These are phyloP conservation scores for Sphagnum fallax DNA, from an alignment of 228 moss, liverwort and hornwort genomes.

Conservation along the genomic window DNA sequence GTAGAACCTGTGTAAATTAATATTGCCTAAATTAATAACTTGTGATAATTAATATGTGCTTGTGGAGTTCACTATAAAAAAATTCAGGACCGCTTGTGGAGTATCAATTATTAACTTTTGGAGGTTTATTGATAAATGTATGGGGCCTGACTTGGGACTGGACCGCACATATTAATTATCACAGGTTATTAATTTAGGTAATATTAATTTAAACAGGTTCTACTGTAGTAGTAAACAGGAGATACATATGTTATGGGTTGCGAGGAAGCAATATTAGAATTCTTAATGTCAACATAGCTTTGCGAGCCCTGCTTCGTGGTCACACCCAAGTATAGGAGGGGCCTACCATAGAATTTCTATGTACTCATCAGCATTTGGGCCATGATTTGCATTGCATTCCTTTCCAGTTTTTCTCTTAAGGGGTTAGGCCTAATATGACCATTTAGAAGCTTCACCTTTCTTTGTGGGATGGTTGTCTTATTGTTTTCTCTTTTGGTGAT, in stretches of 20 bases:
- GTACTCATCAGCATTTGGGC: not conserved
- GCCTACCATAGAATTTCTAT: not conserved
- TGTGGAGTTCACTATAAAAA: no score
- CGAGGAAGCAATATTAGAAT: slow-evolving; percentile 47
- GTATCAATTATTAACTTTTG: no score
- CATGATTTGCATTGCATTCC: not conserved
- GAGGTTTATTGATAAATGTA: no score
- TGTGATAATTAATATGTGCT: no score
- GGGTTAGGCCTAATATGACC: not conserved
- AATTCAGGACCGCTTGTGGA: no score
- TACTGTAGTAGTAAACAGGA: slow-evolving; percentile 60
- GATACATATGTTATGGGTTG: slow-evolving; percentile 56
- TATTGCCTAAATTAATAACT: no score
- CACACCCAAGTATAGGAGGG: slow-evolving; percentile 27
- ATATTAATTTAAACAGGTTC: no score
- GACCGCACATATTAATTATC: no score
- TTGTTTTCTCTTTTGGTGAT: slow-evolving; percentile 6
- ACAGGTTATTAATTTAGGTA: no score
- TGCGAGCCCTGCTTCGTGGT: slow-evolving; percentile 52
- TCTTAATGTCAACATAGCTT: slow-evolving; percentile 48
- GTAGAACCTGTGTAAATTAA: no score
- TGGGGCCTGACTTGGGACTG: no score
- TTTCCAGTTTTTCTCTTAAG: not conserved
- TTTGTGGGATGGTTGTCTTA: not conserved
- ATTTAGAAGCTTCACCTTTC: not conserved